Evolutionary conservation across 306 rosid species (phyloP).

Genomic region (Calophaca sinica): DNA sequence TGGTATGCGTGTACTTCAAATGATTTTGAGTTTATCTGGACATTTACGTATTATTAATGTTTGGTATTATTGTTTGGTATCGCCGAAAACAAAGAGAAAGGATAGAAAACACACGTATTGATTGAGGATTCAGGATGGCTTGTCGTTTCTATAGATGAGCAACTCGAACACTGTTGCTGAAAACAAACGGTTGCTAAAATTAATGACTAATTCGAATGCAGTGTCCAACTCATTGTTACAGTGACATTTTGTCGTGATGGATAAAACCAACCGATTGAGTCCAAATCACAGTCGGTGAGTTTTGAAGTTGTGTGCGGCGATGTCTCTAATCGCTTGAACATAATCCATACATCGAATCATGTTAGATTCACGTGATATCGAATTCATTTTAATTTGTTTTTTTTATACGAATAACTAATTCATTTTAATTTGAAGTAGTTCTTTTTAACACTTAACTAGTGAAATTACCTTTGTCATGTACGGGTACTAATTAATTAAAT

Average conservation of each 20-base stretch:
- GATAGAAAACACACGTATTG: too few species aligned
- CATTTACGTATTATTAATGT: too few species aligned
- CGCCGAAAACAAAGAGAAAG: too few species aligned
- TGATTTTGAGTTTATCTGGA: too few species aligned
- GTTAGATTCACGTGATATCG: neutral
- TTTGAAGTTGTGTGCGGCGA: constrained; percentile 26
- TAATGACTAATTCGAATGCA: neutral
- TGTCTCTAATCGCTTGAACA: constrained; percentile 24
- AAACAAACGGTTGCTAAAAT: constrained; percentile 32
- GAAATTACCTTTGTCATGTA: too few species aligned
- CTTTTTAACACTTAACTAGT: too few species aligned
- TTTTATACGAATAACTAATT: too few species aligned
- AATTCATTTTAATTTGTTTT: too few species aligned
- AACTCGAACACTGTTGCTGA: neutral
- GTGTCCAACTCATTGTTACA: constrained; percentile 12
- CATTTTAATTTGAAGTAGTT: neutral
- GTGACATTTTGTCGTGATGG: constrained; percentile 30
- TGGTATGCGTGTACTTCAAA: too few species aligned
- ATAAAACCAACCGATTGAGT: neutral
- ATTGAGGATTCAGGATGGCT: constrained; percentile 4
- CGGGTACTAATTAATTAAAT: too few species aligned
- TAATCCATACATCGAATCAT: constrained; percentile 1
- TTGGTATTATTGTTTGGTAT: too few species aligned
- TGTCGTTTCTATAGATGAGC: constrained; percentile 20
- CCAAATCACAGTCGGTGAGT: too few species aligned